phyloP scores from a whole-genome alignment of 176 grass and related monocot genomes.

The Dactylis glomerata region DNA sequence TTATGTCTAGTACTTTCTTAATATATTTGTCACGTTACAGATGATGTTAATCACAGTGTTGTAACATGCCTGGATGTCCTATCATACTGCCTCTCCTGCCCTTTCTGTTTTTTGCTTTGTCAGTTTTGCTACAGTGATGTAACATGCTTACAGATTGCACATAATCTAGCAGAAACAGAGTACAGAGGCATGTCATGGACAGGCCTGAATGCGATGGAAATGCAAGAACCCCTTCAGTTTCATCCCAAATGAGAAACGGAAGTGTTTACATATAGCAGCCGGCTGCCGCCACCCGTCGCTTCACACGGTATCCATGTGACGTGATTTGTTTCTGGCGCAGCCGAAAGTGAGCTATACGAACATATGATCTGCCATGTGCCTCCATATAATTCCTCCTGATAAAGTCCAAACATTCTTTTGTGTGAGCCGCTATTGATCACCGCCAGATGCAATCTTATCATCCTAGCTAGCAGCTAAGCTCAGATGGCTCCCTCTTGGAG shows the following conservation, averaged over 20 bases:
- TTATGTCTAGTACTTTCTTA: constrained; percentile 30
- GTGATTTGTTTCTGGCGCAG: constrained; percentile 21
- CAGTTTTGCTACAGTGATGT: constrained; percentile 18
- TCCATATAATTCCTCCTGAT: constrained; percentile 42
- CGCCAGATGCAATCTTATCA: constrained; percentile 49
- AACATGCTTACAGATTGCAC: constrained; percentile 27
- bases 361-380: constrained; percentile 39
- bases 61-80: constrained; percentile 33
- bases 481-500: constrained; percentile 33
- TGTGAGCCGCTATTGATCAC: not conserved
- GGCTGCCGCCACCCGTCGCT: not conserved
- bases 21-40: constrained; percentile 29
- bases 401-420: constrained; percentile 51
- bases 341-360: constrained; percentile 39
- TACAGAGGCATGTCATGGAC: not conserved
- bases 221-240: not conserved
- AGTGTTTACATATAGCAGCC: not conserved
- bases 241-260: not conserved
- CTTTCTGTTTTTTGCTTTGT: not conserved
- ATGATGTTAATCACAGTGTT: constrained; percentile 34
- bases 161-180: constrained; percentile 22
- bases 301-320: constrained; percentile 16
- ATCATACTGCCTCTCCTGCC: constrained; percentile 10
- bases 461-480: constrained; percentile 18
- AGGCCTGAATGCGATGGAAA: not conserved